A percentile compares a stretch with the other conserved stretches of the same genome.
Evolutionary conservation across 345 rosid species (phyloP).

Genomic region (Lenwebbia sp.): DNA sequence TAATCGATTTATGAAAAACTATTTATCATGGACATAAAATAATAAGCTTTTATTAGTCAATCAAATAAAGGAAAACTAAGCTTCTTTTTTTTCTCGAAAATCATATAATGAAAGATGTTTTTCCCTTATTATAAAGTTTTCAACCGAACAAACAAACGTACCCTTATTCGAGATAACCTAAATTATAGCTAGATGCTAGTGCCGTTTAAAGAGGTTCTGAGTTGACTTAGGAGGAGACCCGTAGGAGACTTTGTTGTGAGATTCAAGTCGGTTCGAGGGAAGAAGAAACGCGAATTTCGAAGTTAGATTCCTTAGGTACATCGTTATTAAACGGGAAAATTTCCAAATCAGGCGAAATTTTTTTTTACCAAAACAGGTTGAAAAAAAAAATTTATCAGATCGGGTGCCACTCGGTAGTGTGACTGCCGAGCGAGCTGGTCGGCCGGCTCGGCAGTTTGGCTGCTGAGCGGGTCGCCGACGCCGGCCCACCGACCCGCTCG

Average conservation of each 20-base stretch:
- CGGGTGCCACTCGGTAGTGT: too few relatives aligned
- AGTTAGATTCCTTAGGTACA: neutral
- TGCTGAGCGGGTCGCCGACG: too few relatives aligned
- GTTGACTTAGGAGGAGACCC: neutral
- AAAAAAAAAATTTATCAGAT: too few relatives aligned
- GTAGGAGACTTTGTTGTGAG: too few relatives aligned
- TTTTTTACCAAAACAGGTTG: too few relatives aligned
- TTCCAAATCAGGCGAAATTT: too few relatives aligned
- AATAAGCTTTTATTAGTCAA: neutral
- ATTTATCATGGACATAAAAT: rapidly evolving
- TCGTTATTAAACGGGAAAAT: too few relatives aligned
- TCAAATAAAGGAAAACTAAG: neutral
- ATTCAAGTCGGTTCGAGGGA: neutral
- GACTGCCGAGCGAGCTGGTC: too few relatives aligned
- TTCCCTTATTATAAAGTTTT: neutral
- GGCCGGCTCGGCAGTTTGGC: too few relatives aligned
- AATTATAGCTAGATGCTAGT: neutral
- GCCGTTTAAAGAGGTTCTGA: neutral
- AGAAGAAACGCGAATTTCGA: neutral
- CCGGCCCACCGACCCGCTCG: too few relatives aligned
- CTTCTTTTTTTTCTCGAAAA: neutral
- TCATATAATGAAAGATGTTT: neutral
- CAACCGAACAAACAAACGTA: neutral
- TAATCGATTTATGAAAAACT: neutral
- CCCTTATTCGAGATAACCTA: neutral